Conservation (phyloP, 495 filamentous ascomycete genomes). For the Aspergillus asperescens region DNA sequence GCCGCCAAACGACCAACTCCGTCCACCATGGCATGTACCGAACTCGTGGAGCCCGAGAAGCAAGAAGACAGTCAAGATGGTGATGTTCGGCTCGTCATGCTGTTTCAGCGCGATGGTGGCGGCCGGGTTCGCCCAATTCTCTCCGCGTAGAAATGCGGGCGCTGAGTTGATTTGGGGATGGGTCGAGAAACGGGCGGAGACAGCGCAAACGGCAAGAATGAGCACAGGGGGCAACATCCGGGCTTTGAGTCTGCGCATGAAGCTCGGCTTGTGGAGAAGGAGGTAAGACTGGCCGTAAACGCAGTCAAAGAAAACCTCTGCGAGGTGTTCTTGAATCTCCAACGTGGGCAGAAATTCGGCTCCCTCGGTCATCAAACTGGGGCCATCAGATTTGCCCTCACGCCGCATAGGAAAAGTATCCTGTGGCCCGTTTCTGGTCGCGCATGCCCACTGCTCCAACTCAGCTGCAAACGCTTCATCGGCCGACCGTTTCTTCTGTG, state of each 20-base stretch:
- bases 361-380: conserved; percentile 69
- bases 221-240: conserved; percentile 77
- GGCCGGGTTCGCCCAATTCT: conserved; percentile 81
- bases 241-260: conserved; percentile 74
- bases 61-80: conserved; percentile 81
- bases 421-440: conserved; percentile 39
- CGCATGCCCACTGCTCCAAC: conserved; percentile 74
- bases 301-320: conserved; percentile 93
- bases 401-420: conserved; percentile 53
- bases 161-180: conserved; percentile 80
- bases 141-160: conserved; percentile 84
- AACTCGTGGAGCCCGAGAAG: conserved; percentile 92
- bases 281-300: conserved; percentile 95
- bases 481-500: conserved; percentile 74
- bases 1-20: conserved; percentile 92
- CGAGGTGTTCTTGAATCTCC: conserved; percentile 89
- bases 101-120: conserved; percentile 76
- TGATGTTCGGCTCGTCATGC: conserved; percentile 94
- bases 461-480: conserved; percentile 85
- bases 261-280: conserved; percentile 94
- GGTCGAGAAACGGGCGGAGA: conserved; percentile 90
- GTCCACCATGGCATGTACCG: conserved; percentile 91
- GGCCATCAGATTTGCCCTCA: conserved; percentile 63
- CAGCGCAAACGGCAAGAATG: conserved; percentile 84
- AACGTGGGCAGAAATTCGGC: conserved; percentile 76